A percentile compares a stretch with the other conserved stretches of the same genome.
These are phyloP conservation scores for Flueggea neowawraea DNA, from an alignment of 441 rosid species.

Conservation along the genomic window DNA sequence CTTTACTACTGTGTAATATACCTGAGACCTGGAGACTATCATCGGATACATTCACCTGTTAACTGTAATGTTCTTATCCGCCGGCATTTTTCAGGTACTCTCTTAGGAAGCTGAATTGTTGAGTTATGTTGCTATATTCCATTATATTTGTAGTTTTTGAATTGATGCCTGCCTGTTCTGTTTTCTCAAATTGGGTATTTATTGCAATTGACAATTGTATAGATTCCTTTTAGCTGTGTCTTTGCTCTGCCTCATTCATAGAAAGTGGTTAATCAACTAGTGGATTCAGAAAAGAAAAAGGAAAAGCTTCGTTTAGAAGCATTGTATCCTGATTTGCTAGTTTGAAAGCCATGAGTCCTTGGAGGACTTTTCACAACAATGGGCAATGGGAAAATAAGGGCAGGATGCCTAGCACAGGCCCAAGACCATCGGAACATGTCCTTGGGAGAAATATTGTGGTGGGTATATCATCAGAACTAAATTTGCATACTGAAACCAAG, in stretches of 20 bases:
- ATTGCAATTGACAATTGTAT: background rate
- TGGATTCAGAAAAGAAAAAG: too few relatives aligned
- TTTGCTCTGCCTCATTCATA: conserved; percentile 1
- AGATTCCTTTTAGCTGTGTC: background rate
- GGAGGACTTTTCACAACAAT: background rate
- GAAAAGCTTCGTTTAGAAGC: background rate
- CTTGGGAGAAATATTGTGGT: too few relatives aligned
- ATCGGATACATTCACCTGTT: conserved; percentile 89
- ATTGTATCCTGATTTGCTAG: background rate
- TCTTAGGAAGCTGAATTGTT: background rate
- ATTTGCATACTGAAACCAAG: too few relatives aligned
- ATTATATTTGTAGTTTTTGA: background rate
- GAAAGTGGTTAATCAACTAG: too few relatives aligned
- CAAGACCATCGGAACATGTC: background rate
- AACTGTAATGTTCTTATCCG: conserved; percentile 85
- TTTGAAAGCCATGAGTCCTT: background rate
- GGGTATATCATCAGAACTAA: too few relatives aligned
- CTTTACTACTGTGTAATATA: conserved; percentile 95
- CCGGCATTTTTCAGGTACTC: conserved; percentile 87
- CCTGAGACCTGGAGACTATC: conserved; percentile 92
- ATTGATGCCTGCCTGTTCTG: background rate
- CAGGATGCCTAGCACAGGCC: conserved; percentile 5
- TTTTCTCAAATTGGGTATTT: background rate
- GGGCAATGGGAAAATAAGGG: conserved; percentile 1
- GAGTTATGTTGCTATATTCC: background rate